Base-by-base conservation (phyloP, 495 filamentous ascomycete genomes). In the Acidomyces sp. region DNA sequence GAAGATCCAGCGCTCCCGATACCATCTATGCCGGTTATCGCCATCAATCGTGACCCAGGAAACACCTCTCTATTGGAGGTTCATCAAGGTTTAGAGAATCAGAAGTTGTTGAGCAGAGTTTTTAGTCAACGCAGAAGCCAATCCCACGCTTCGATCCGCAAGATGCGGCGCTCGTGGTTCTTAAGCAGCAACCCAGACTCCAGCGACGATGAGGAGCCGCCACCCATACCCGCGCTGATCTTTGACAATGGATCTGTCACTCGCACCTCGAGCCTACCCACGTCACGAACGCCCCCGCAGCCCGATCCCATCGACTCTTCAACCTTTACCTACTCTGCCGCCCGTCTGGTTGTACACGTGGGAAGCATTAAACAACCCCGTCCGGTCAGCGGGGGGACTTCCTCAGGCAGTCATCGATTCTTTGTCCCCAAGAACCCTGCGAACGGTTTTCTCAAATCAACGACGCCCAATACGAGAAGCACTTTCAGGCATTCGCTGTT, bases 341-440 rank as follows among this genome's bases (percentile, higher is more conserved):
- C 34, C 3, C 27, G 21, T 7, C 21, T 15, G 6, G 39, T 25
- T 5, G 25, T 31, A 7, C 39, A 31, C 5, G 39, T 9, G 9
- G 9, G 9, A 6, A 34, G 31, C 31, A 45, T 45, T 20, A 45
- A 45, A 21, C 42, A 45, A n/a, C 42, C 42, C 4, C 42, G 42
- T 2, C 42, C 42, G 1, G 12, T 45, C 1, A 43, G 40, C 20
- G 40, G 40, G n/a, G 32, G 25, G 10, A 33, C 18, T 17, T 5
- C 36, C 27, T n/a, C 7, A 13, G 20, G 23, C 37, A 6, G n/a
- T 15, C 16, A 10, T 11, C 22, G 15, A 15, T 34, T 29, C 9
- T 46, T 40, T 18, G 22, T 3, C 7, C 43, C 43, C 7, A 29
- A 35, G 28, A 33, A 30, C 24, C 36, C 43, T n/a, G 43, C 43